Evolutionary conservation across 116 monocot genomes (phyloP), one percentile per base, ranked within the genome.

Genomic region (Trichopus zeylanicus): DNA sequence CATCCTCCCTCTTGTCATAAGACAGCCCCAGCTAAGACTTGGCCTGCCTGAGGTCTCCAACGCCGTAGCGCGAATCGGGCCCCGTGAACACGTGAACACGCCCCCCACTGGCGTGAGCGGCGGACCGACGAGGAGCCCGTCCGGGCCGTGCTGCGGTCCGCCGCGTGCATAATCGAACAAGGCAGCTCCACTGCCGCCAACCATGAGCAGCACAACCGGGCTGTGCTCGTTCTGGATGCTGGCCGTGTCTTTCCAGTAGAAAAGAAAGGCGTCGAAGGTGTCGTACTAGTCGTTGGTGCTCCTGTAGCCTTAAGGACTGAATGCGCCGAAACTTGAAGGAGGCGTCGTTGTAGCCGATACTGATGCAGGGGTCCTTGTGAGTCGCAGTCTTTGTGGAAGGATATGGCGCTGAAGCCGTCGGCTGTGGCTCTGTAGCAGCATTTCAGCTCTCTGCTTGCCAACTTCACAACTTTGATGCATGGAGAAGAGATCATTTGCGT

Each of bases 181-280:
- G 8, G 98, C 91, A 0, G 98, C 98, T 0, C 98, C 98, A 42
- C 91, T 91, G 7, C 98, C 97, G 5, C 98, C 98, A 6, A 98
- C 71, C 57, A 88, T 98, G 4, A 75, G 85, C 48, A 85, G 63
- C 2, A 85, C 34, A 4, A 82, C 42, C 0, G 82, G 87, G n/a
- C n/a, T n/a, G n/a, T n/a, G n/a, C 32, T 33, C n/a, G n/a, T n/a
- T n/a, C n/a, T n/a, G n/a, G n/a, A n/a, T n/a, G n/a, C n/a, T n/a
- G n/a, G n/a, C n/a, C n/a, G n/a, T 28, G 3, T 75, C 69, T 16
- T 64, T 65, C 91, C 88, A 88, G 63, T 98, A 98, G 70, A 98
- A 98, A 12, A 68, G 7, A 18, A 53, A 26, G 31, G 29, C 13
- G 47, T 38, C 48, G 8, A 46, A 33, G 0, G 18, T 51, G 28